Percentiles rank a stretch among this genome's conserved stretches.
These are phyloP conservation scores for Sugiyamaella japonica DNA, from an alignment of 1,139 yeast species.

Conservation along the genomic window DNA sequence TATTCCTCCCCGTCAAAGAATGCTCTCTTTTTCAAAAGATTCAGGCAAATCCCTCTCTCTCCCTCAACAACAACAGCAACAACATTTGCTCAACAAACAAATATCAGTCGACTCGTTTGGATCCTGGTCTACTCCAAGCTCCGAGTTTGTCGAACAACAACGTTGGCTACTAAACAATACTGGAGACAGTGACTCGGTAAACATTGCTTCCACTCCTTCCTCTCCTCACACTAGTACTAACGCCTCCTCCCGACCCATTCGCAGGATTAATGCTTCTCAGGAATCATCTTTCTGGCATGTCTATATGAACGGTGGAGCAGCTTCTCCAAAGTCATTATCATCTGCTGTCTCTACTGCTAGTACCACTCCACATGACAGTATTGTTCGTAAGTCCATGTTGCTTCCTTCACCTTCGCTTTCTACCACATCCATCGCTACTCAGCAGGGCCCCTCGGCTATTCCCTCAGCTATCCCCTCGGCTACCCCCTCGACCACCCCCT, in stretches of 20 bases:
- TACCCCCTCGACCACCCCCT: neutral
- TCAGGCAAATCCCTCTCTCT: slow-evolving; percentile 1
- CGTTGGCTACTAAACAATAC: slow-evolving; percentile 27
- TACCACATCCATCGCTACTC: neutral
- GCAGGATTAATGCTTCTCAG: slow-evolving; percentile 10
- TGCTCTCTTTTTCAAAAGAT: slow-evolving; percentile 9
- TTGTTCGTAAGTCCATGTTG: slow-evolving; percentile 24
- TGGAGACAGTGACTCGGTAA: slow-evolving; percentile 6
- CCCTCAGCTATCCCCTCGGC: neutral
- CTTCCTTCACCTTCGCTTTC: slow-evolving; percentile 28
- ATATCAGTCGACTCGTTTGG: slow-evolving; percentile 29
- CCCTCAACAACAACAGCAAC: slow-evolving; percentile 11
- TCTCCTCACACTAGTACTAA: slow-evolving; percentile 5
- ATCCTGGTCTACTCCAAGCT: slow-evolving; percentile 28
- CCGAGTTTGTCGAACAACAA: slow-evolving; percentile 32
- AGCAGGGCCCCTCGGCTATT: neutral
- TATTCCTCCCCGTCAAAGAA: slow-evolving; percentile 12
- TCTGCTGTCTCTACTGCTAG: slow-evolving; percentile 14
- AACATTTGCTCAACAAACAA: slow-evolving; percentile 18
- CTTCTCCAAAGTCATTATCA: slow-evolving; percentile 2
- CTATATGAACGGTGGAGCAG: slow-evolving; percentile 7
- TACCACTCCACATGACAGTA: neutral
- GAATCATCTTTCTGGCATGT: slow-evolving; percentile 18
- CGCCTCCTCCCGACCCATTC: slow-evolving; percentile 1
- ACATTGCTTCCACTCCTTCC: slow-evolving; percentile 1